A percentile compares a stretch with the other conserved stretches of the same genome.
phyloP scores from a whole-genome alignment of 2,329 filamentous ascomycete genomes.

The Cladophialophora psammophila region DNA sequence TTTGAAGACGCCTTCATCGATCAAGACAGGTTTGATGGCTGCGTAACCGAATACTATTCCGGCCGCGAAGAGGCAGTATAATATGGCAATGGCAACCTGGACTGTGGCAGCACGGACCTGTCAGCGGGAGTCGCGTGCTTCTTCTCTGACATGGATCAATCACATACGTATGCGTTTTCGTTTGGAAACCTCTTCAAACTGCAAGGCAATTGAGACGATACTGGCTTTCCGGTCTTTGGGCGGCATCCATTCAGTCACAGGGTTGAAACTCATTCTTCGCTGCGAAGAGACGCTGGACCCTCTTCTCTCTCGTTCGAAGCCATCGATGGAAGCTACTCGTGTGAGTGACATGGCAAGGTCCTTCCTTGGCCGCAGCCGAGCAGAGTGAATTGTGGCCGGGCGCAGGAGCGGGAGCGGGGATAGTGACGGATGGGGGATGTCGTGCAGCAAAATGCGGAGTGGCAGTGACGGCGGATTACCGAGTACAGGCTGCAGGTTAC shows the following conservation, averaged over 20 bases:
- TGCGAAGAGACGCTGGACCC: conserved; percentile 46
- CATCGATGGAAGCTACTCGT: conserved; percentile 53
- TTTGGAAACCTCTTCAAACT: conserved; percentile 57
- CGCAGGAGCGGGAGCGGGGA: conserved; percentile 1
- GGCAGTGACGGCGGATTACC: neutral
- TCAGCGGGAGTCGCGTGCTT: conserved; percentile 25
- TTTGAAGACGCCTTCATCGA: conserved; percentile 74
- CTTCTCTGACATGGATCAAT: no score
- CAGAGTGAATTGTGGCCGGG: conserved; percentile 11
- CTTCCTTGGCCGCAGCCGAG: conserved; percentile 5
- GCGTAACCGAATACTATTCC: conserved; percentile 86
- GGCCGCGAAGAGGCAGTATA: conserved; percentile 78
- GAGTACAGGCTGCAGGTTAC: neutral
- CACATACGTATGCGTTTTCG: conserved; percentile 60
- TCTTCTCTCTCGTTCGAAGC: conserved; percentile 48
- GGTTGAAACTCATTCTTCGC: conserved; percentile 52
- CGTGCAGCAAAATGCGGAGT: conserved; percentile 30
- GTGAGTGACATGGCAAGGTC: conserved; percentile 50
- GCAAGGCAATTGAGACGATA: conserved; percentile 32
- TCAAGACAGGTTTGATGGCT: conserved; percentile 80
- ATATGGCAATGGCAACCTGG: conserved; percentile 72
- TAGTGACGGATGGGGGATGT: conserved; percentile 11
- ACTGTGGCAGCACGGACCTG: conserved; percentile 52
- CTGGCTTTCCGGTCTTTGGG: conserved; percentile 42
- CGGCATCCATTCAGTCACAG: conserved; percentile 51